Conservation (phyloP, 306 rosid species). For the Hippophae gyantsensis region DNA sequence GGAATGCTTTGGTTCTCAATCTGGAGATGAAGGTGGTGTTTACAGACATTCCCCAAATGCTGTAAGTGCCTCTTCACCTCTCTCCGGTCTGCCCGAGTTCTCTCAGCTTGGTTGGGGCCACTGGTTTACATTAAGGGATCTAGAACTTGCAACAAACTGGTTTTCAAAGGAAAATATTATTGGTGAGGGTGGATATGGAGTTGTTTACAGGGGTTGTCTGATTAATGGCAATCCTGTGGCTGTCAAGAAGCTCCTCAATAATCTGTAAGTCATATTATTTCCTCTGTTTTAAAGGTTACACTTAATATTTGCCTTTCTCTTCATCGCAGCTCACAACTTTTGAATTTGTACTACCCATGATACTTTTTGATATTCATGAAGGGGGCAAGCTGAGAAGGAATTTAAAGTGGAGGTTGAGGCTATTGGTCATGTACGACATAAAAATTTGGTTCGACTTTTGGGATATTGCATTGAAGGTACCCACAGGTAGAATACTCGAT, state of each 20-base stretch:
- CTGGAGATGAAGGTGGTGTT: conserved; percentile 52
- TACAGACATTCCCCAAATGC: conserved; percentile 40
- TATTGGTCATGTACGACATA: conserved; percentile 88
- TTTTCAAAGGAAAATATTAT: conserved; percentile 76
- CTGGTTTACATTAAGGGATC: conserved; percentile 91
- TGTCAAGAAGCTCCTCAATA: conserved; percentile 83
- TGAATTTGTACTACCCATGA: background rate
- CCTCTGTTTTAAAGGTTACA: background rate
- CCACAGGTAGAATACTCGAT: conserved; percentile 45
- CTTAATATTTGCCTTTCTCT: background rate
- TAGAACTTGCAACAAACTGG: conserved; percentile 74
- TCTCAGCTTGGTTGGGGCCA: conserved; percentile 99
- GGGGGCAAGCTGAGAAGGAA: conserved; percentile 95
- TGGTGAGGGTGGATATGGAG: conserved; percentile 96
- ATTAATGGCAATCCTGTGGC: conserved; percentile 84
- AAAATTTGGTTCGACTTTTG: conserved; percentile 80
- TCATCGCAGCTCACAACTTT: too few relatives aligned
- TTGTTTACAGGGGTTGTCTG: conserved; percentile 69
- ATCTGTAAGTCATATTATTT: conserved; percentile 53
- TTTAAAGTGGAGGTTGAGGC: conserved; percentile 97
- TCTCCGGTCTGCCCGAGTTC: conserved; percentile 79
- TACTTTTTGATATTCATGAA: conserved; percentile 25
- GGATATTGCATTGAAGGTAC: conserved; percentile 95
- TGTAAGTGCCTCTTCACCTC: conserved; percentile 54
- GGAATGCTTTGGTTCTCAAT: conserved; percentile 50